Base-by-base conservation (phyloP, 2,329 filamentous ascomycete genomes). In the Apiospora rasikravindrae region DNA sequence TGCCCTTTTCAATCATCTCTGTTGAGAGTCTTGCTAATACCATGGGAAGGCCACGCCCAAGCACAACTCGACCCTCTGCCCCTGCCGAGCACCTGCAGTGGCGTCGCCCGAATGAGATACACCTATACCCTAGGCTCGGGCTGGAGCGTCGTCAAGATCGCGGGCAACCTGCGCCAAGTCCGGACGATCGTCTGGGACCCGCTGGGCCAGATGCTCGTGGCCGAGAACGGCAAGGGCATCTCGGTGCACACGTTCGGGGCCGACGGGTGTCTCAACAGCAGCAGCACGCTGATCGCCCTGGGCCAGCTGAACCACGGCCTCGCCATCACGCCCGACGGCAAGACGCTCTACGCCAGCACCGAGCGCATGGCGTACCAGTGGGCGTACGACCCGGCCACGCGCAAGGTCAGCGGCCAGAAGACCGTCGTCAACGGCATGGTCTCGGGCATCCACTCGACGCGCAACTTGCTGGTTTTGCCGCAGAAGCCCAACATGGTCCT, bases 331-430 rank as follows among this genome's bases (percentile, higher is more conserved):
- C 82, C 82, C 1, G 83, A 83, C 69, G 80, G 83, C 69, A 80
- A 73, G 74, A 83, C 80, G 13, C 72, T 85, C 40, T 84, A 83
- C 70, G 83, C 83, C 47, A 82, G 80, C 70, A 81, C 81, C 51
- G 80, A 83, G 76, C 81, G 80, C 22, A 79, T 81, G 1, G 87
- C 87, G 10, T 91, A 85, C 78, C 83, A 86, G 33, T 92, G 89
- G 87, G 80, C 81, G 47, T 93, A 92, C 77, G 84, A 91, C 77
- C 78, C 86, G 11, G 78, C 79, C 7, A 81, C 84, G 7, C 82
- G 84, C 70, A 86, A 86, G 16, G 85, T 86, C 64, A 82, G 82
- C 67, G 82, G 81, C 71, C 83, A 86, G 72, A 81, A 81, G 76
- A 81, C 82, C 5, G 78, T 83, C 24, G 77, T 85, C 26, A 78